Percentiles rank a stretch among this genome's conserved stretches.
Evolutionary conservation across 2,329 filamentous ascomycete genomes (phyloP).

Genomic region (Scedosporium minutisporum): DNA sequence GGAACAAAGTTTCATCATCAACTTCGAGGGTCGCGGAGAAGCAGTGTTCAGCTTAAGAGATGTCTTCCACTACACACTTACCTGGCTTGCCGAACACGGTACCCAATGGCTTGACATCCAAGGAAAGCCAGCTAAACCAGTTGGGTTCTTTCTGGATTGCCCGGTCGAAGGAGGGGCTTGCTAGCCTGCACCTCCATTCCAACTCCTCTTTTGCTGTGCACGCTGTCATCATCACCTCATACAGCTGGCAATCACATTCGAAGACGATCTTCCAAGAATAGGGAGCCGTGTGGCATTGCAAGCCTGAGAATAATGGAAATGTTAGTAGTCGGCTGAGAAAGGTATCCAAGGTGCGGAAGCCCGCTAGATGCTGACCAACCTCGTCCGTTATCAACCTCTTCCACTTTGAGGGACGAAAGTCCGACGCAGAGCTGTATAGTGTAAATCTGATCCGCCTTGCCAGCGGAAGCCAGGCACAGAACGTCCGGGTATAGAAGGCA

Average conservation of each 20-base stretch:
- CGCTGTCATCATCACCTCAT: constrained; percentile 79
- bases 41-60: no score
- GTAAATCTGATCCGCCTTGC: constrained; percentile 58
- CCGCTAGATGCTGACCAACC: constrained; percentile 35
- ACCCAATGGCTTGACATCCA: constrained; percentile 66
- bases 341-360: neutral
- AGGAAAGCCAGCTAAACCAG: constrained; percentile 53
- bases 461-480: constrained; percentile 62
- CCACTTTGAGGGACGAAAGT: constrained; percentile 54
- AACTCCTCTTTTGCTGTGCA: constrained; percentile 72
- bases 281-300: constrained; percentile 78
- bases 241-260: constrained; percentile 63
- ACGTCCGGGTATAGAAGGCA: constrained; percentile 76
- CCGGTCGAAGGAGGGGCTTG: constrained; percentile 37
- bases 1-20: neutral
- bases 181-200: constrained; percentile 67
- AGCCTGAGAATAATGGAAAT: constrained; percentile 39
- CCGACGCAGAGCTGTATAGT: constrained; percentile 66
- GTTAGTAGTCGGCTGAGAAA: constrained; percentile 10
- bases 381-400: constrained; percentile 66
- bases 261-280: constrained; percentile 92
- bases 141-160: constrained; percentile 34
- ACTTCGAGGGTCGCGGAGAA: neutral
- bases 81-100: constrained; percentile 66
- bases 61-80: constrained; percentile 17